Conservation (phyloP, 805 yeast species). For the Candida easanensis region DNA sequence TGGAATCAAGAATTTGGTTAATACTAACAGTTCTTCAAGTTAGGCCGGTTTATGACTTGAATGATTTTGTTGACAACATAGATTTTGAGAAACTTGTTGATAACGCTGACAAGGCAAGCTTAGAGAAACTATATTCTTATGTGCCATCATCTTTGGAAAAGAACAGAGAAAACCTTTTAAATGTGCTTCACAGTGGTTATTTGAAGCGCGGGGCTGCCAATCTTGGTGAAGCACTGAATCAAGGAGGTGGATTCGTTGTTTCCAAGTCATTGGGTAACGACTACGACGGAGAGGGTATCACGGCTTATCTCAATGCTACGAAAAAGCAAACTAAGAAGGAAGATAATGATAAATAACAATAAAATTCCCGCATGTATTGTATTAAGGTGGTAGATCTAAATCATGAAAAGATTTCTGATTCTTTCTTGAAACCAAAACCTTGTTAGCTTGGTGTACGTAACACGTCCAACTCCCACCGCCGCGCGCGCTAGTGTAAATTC, state of each 20-base stretch:
- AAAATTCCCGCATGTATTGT: too few relatives aligned
- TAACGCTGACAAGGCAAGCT: slow-evolving; percentile 30
- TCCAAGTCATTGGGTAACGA: slow-evolving; percentile 46
- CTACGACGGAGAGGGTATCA: slow-evolving; percentile 55
- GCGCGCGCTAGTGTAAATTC: too few relatives aligned
- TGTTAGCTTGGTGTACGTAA: too few relatives aligned
- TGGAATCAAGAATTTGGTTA: too few relatives aligned
- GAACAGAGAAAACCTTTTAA: slow-evolving; percentile 37
- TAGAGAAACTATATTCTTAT: slow-evolving; percentile 34
- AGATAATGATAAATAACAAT: neutral
- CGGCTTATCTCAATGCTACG: slow-evolving; percentile 44
- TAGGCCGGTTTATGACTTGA: slow-evolving; percentile 19
- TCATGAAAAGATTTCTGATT: too few relatives aligned
- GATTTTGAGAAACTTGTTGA: slow-evolving; percentile 11
- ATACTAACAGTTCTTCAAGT: slow-evolving; percentile 14
- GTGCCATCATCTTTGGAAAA: slow-evolving; percentile 42
- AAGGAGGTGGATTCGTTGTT: slow-evolving; percentile 48
- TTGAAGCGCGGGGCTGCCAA: slow-evolving; percentile 42
- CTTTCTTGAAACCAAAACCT: too few relatives aligned
- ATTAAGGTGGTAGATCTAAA: too few relatives aligned
- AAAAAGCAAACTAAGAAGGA: slow-evolving; percentile 28
- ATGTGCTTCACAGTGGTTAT: slow-evolving; percentile 46
- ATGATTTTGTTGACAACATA: slow-evolving; percentile 19
- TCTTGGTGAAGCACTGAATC: slow-evolving; percentile 41
- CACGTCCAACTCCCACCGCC: too few relatives aligned